Evolutionary conservation across 768 basidiomycete genomes (phyloP).

Genomic region (Hemileccinum rubropunctum): DNA sequence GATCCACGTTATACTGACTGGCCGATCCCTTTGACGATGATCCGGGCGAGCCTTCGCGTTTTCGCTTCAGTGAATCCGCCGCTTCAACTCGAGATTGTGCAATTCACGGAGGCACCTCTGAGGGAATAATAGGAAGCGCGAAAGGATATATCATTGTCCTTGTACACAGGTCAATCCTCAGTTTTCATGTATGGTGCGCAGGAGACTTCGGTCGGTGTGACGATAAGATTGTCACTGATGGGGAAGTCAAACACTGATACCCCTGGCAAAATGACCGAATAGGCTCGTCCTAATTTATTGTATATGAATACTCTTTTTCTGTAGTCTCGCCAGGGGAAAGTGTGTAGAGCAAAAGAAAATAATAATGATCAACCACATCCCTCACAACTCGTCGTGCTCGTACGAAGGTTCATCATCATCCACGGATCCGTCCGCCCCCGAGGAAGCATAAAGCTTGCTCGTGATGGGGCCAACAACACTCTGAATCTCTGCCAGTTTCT

Average conservation of each 20-base stretch:
- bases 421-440: conserved; percentile 32
- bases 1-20: background rate
- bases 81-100: background rate
- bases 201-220: conserved; percentile 46
- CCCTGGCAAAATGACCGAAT: background rate
- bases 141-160: conserved; percentile 68
- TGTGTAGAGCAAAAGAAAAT: conserved; percentile 3
- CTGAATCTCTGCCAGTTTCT: conserved; percentile 80
- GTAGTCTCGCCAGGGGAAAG: background rate
- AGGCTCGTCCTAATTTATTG: conserved; percentile 17
- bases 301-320: conserved; percentile 1
- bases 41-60: conserved; percentile 40
- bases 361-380: conserved; percentile 7
- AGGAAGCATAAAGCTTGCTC: conserved; percentile 65
- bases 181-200: conserved; percentile 20
- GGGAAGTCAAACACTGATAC: no score
- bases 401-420: conserved; percentile 45
- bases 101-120: background rate
- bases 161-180: conserved; percentile 46
- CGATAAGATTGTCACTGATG: conserved; percentile 52
- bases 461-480: conserved; percentile 80
- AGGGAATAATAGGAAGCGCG: conserved; percentile 48
- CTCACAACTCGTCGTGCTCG: conserved; percentile 55
- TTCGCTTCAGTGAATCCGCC: conserved; percentile 36
- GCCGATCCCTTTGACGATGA: conserved; percentile 35